These are phyloP conservation scores for Deinandra increscens DNA, from an alignment of 129 eudicot species.

Conservation along the genomic window DNA sequence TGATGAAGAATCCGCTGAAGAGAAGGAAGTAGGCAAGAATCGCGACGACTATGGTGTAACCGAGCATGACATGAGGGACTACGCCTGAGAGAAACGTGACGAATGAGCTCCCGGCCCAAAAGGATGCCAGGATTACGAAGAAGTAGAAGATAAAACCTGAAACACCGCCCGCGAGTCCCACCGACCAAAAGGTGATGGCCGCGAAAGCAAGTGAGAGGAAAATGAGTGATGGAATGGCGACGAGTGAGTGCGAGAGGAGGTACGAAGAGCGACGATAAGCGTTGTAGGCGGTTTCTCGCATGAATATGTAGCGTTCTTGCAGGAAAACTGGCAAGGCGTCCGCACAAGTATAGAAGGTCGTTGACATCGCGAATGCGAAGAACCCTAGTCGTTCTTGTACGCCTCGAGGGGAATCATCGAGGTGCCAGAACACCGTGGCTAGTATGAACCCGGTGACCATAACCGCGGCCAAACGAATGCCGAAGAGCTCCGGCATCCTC, in stretches of 20 bases:
- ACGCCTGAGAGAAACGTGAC: conserved; percentile 88
- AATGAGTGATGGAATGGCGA: conserved; percentile 58
- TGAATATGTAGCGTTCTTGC: conserved; percentile 87
- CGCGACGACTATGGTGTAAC: conserved; percentile 87
- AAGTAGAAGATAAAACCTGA: conserved; percentile 81
- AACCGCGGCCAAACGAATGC: conserved; percentile 67
- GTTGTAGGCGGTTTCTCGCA: conserved; percentile 94
- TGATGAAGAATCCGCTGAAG: conserved; percentile 90
- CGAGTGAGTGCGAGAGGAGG: conserved; percentile 67
- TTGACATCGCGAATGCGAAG: conserved; percentile 96
- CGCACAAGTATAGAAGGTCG: conserved; percentile 89
- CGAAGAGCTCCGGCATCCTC: conserved; percentile 86
- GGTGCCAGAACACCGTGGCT: conserved; percentile 89
- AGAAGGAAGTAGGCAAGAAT: conserved; percentile 82
- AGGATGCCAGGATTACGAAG: conserved; percentile 66
- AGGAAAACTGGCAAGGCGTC: conserved; percentile 93
- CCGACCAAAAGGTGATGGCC: conserved; percentile 73
- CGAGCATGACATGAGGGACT: conserved; percentile 96
- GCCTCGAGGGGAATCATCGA: conserved; percentile 84
- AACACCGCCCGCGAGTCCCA: conserved; percentile 77
- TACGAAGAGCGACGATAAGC: conserved; percentile 81
- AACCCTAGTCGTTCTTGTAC: conserved; percentile 84
- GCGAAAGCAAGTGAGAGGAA: conserved; percentile 70
- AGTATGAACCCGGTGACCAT: conserved; percentile 77
- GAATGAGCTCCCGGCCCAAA: conserved; percentile 93